A percentile compares a stretch with the other conserved stretches of the same genome.
phyloP scores from a whole-genome alignment of 768 basidiomycete species.

The Kwoniella heveanensis region DNA sequence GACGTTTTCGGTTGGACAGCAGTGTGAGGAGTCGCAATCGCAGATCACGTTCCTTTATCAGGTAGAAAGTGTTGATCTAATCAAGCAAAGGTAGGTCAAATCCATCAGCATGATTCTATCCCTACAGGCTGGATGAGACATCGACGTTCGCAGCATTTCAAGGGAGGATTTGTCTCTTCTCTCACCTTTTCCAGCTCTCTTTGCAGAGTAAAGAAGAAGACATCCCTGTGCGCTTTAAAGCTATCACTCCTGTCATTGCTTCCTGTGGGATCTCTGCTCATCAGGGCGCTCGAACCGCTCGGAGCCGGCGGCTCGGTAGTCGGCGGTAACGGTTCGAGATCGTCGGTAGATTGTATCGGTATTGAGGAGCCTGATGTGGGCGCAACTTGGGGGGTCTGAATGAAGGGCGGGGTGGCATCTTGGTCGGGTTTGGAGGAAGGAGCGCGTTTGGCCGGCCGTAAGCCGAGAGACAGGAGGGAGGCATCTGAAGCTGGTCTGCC shows the following conservation, averaged over 20 bases:
- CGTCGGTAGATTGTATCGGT: constrained; percentile 20
- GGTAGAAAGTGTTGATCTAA: constrained; percentile 96
- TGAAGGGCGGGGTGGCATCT: constrained; percentile 11
- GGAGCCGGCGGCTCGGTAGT: constrained; percentile 49
- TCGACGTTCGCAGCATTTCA: no score
- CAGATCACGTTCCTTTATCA: constrained; percentile 94
- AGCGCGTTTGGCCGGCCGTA: constrained; percentile 68
- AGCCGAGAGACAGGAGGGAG: constrained; percentile 77
- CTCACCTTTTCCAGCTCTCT: constrained; percentile 92
- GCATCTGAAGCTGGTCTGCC: constrained; percentile 89
- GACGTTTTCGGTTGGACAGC: constrained; percentile 82
- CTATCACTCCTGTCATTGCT: constrained; percentile 74
- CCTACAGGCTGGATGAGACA: no score
- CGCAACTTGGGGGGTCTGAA: constrained; percentile 6
- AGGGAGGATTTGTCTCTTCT: background rate
- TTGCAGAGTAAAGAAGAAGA: constrained; percentile 98
- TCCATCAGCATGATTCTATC: no score
- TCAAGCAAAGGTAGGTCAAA: background rate
- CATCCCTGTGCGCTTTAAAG: constrained; percentile 92
- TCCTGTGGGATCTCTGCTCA: constrained; percentile 56
- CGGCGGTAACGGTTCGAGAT: constrained; percentile 51
- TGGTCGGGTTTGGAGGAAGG: constrained; percentile 35
- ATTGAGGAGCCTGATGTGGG: constrained; percentile 6
- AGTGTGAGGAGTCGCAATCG: constrained; percentile 88
- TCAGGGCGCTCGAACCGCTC: constrained; percentile 24